Evolutionary conservation across 768 basidiomycete genomes (phyloP).

Genomic region (Phylloporus sp.): DNA sequence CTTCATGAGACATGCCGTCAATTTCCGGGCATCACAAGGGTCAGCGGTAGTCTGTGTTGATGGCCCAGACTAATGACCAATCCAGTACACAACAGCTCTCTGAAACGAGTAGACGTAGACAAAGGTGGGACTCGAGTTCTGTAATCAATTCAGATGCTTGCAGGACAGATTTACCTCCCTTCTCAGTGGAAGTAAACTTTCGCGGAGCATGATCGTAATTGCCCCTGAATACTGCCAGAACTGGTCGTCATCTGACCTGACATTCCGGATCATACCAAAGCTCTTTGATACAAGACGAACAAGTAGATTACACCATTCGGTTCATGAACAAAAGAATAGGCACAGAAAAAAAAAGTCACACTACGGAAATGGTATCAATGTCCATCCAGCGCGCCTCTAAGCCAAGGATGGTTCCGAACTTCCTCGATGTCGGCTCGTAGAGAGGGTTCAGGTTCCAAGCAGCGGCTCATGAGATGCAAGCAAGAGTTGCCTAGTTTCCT

Average conservation of each 20-base stretch:
- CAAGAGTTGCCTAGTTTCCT: slow-evolving; percentile 42
- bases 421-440: slow-evolving; percentile 77
- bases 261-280: too few species aligned
- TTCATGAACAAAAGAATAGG: slow-evolving; percentile 1
- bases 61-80: too few species aligned
- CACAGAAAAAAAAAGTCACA: background rate
- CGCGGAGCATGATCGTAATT: background rate
- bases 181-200: too few species aligned
- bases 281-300: slow-evolving; percentile 14
- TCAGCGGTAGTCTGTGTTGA: too few species aligned
- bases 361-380: slow-evolving; percentile 8
- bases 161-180: too few species aligned
- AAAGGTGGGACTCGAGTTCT: too few species aligned
- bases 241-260: too few species aligned
- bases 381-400: slow-evolving; percentile 33
- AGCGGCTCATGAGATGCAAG: slow-evolving; percentile 63
- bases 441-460: slow-evolving; percentile 79
- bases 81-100: too few species aligned
- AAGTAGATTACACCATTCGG: slow-evolving; percentile 10
- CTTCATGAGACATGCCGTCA: too few species aligned
- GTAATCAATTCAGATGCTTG: too few species aligned
- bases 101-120: too few species aligned
- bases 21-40: too few species aligned
- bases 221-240: background rate
- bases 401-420: slow-evolving; percentile 83